Evolutionary conservation across 164 flowering plant genomes (phyloP).

Genomic region (Umbellularia californica): DNA sequence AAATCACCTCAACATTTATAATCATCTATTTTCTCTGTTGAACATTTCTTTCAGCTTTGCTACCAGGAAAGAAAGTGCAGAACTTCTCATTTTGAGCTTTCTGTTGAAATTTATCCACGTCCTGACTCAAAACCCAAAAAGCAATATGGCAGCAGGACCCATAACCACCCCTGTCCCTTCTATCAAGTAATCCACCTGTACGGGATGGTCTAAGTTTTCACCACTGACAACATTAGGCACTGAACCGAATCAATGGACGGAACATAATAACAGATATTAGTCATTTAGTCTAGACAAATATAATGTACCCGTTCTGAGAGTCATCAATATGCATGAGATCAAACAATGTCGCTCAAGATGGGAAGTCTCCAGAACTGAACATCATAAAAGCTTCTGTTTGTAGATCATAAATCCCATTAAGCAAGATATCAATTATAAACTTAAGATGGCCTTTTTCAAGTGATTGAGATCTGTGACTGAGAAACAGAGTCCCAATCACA

Average conservation of each 20-base stretch:
- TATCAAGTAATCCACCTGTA: slow-evolving; percentile 93
- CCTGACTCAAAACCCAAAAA: slow-evolving; percentile 65
- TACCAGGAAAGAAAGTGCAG: background rate
- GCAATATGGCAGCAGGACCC: slow-evolving; percentile 74
- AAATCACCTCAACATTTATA: background rate
- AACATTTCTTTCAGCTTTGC: background rate
- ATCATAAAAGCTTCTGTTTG: no score
- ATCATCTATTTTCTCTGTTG: background rate
- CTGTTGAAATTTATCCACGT: background rate
- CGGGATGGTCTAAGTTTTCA: background rate
- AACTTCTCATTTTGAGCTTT: background rate
- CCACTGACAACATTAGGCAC: background rate
- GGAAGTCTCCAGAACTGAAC: no score
- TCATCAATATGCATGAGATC: no score
- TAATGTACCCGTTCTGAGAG: no score
- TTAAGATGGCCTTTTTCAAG: no score
- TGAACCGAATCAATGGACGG: background rate
- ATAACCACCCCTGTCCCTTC: slow-evolving; percentile 90
- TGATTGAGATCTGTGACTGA: no score
- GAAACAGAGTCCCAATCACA: no score
- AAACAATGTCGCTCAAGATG: no score
- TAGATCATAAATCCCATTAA: no score
- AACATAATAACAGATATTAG: no score
- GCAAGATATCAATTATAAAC: no score
- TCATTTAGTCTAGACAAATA: no score